These are phyloP conservation scores for Periconia digitata DNA, from an alignment of 2,329 filamentous ascomycete genomes.

Conservation along the genomic window DNA sequence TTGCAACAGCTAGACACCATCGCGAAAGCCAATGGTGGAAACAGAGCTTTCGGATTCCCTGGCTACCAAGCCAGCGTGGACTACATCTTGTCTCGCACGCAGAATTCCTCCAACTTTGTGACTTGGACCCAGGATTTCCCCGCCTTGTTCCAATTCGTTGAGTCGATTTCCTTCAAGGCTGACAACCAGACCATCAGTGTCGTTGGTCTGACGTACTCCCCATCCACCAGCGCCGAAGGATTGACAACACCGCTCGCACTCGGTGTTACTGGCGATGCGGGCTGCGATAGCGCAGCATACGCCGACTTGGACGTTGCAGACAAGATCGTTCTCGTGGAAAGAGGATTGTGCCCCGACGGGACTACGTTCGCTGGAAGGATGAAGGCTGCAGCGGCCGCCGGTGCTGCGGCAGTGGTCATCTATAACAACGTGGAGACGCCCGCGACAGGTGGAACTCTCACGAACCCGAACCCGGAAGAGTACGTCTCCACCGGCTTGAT, in stretches of 20 bases:
- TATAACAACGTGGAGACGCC: slow-evolving; percentile 43
- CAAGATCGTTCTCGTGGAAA: slow-evolving; percentile 47
- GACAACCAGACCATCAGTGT: slow-evolving; percentile 42
- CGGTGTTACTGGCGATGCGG: slow-evolving; percentile 44
- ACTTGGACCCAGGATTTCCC: slow-evolving; percentile 55
- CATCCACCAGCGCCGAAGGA: slow-evolving; percentile 50
- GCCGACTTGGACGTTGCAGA: slow-evolving; percentile 41
- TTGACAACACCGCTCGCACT: slow-evolving; percentile 46
- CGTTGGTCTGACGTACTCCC: slow-evolving; percentile 50
- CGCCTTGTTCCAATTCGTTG: slow-evolving; percentile 47
- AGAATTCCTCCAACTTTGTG: slow-evolving; percentile 41
- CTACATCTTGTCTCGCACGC: slow-evolving; percentile 56
- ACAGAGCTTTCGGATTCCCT: slow-evolving; percentile 61
- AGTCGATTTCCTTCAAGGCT: slow-evolving; percentile 45
- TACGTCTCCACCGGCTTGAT: slow-evolving; percentile 46
- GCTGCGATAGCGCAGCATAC: slow-evolving; percentile 45
- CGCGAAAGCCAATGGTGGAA: slow-evolving; percentile 58
- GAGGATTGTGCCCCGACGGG: slow-evolving; percentile 46
- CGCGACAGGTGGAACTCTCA: slow-evolving; percentile 45
- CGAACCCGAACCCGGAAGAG: slow-evolving; percentile 38
- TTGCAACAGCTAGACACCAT: slow-evolving; percentile 60
- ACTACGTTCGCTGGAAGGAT: slow-evolving; percentile 45
- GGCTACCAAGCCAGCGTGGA: slow-evolving; percentile 62
- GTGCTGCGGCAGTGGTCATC: slow-evolving; percentile 46
- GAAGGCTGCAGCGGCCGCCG: slow-evolving; percentile 45